Evolutionary conservation across 2,329 filamentous ascomycete species (phyloP).

Genomic region (Cryphonectria carpinicola): DNA sequence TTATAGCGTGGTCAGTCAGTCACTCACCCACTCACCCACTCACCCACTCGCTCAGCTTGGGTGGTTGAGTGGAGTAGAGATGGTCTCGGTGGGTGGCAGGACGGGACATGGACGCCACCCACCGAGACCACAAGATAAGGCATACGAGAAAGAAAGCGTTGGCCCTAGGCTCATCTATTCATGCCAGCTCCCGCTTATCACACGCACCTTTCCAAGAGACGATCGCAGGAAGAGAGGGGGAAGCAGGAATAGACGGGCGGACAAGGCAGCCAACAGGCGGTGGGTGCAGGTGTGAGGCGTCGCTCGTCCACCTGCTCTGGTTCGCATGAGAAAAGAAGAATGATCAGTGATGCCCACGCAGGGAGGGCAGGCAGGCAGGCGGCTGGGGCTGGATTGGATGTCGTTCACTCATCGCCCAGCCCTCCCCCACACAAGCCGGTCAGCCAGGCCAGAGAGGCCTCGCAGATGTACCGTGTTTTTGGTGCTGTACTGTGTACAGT

Average conservation of each 20-base stretch:
- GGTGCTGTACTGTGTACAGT: neutral
- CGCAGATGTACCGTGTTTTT: neutral
- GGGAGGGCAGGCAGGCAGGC: too few relatives aligned
- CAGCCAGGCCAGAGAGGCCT: neutral
- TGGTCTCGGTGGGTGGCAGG: too few relatives aligned
- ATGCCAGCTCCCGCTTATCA: neutral
- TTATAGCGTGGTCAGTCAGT: neutral
- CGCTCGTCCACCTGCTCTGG: neutral
- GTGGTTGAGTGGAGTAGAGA: too few relatives aligned
- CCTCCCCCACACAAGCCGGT: neutral
- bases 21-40: too few relatives aligned
- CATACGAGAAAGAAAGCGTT: neutral
- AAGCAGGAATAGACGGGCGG: too few relatives aligned
- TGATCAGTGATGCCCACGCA: neutral
- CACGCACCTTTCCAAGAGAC: neutral
- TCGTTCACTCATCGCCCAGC: neutral
- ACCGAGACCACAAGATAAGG: neutral
- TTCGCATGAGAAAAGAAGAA: neutral
- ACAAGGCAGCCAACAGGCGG: neutral
- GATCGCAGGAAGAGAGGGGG: neutral
- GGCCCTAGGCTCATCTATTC: neutral
- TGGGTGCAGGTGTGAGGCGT: neutral
- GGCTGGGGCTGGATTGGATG: neutral
- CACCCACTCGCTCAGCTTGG: too few relatives aligned
- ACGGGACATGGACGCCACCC: too few relatives aligned